Evolutionary conservation across 768 basidiomycete genomes (phyloP), one percentile per base, ranked within the genome.

Genomic region (Rhizopogon sp.): DNA sequence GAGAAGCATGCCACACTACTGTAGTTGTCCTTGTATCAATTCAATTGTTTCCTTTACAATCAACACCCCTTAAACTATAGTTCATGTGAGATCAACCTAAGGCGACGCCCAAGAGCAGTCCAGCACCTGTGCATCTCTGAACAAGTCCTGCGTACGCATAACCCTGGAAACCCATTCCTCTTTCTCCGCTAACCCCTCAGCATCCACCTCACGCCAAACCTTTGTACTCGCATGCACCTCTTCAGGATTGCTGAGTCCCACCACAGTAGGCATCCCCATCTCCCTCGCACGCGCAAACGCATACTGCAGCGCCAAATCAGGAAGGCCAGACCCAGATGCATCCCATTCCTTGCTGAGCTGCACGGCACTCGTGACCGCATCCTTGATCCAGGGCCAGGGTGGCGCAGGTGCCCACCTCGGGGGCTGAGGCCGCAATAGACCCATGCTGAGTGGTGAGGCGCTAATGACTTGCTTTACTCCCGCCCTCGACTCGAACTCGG

Each of bases 381-480:
- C 67, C 28, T 64, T 74, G 40, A 90, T 56, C 11, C 63, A 70
- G 13, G 67, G 62, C 31, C 31, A 33, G 8, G 33, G 33, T 17
- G 90, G 79, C 6, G 90, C 89, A 14, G 91, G 90, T 64, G 93
- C 90, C 92, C 91, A 94, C 2, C 67, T 11, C 1, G 87, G 87
- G 2, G 79, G 76, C 1, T 65, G 66, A 8, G 74, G 69, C 0
- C 83, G 82, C 35, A 95, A 77, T 3, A 94, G 79, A 0, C 86
- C 87, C 92, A 94, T 94, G 65, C 81, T 85, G 51, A 95, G 75
- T 7, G 93, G 93, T 2, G 91, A 92, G 1, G 93, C 93, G 2
- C 85, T 75, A 50, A 93, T 52, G 29, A 95, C 74, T 53, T 90
- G 87, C 53, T 69, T 66, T 43, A 95, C 79, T 49, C 80, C 72